Percentiles rank a stretch among this genome's conserved stretches.
Conservation (phyloP, 1,284 basidiomycete genomes). For the Athelia psychrophila region DNA sequence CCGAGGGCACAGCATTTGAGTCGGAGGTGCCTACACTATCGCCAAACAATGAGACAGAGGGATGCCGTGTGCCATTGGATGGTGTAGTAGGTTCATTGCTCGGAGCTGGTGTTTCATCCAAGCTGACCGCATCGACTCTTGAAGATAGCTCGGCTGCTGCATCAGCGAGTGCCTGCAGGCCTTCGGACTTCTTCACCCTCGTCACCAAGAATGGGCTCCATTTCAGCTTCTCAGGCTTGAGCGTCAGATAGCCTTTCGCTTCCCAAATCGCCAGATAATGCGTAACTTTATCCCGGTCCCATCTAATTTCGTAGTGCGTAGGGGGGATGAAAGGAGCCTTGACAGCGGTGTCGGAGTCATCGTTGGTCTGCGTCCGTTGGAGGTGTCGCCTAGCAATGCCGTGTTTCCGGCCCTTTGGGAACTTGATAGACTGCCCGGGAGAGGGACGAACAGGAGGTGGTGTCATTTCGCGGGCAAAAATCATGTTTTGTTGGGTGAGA, state of each 20-base stretch:
- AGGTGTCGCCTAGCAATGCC: slow-evolving; percentile 57
- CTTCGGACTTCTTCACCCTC: slow-evolving; percentile 45
- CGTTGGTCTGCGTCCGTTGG: slow-evolving; percentile 54
- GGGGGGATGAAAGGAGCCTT: slow-evolving; percentile 63
- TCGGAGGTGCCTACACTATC: not conserved
- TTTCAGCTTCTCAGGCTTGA: slow-evolving; percentile 86
- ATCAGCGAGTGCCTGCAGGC: slow-evolving; percentile 21
- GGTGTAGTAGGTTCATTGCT: not conserved
- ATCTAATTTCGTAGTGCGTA: slow-evolving; percentile 74
- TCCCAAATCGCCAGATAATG: slow-evolving; percentile 72
- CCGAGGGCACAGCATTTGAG: not conserved
- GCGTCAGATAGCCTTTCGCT: slow-evolving; percentile 75
- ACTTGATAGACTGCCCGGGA: slow-evolving; percentile 74
- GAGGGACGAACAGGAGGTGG: slow-evolving; percentile 56
- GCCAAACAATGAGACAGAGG: not conserved
- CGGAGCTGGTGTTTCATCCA: slow-evolving; percentile 10
- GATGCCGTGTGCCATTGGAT: not conserved
- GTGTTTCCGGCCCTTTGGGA: slow-evolving; percentile 66
- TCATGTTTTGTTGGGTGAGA: slow-evolving; percentile 79
- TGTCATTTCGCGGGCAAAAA: slow-evolving; percentile 52
- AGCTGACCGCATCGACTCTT: not conserved
- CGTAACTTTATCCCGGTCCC: slow-evolving; percentile 69
- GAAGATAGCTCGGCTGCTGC: slow-evolving; percentile 21
- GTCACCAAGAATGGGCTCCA: slow-evolving; percentile 93
- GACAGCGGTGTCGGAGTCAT: slow-evolving; percentile 39